Base-by-base conservation (phyloP, 2,329 filamentous ascomycete species). In the Alternaria panax region DNA sequence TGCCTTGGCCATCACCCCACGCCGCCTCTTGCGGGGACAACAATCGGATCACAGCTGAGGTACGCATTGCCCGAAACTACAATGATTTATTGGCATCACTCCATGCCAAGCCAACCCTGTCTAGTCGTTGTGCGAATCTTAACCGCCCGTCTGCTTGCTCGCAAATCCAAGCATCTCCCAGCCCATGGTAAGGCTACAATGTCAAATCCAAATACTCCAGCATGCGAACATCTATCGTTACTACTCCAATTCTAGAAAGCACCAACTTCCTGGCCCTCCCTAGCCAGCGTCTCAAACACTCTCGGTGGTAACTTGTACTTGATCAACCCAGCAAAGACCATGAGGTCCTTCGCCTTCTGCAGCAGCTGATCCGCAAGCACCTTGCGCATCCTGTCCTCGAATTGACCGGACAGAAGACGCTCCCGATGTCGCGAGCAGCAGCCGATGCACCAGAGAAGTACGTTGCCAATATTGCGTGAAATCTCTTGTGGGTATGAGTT, bases 401-500 rank as follows among this genome's bases (percentile, higher is more conserved):
- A 97, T 69, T 90, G 86, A 27, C 89, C 88, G 59, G 84, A 85
- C 56, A 86, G 85, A 62, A 88, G 83, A 69, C 91, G 89, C 63
- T 77, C 75, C 22, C 92, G 87, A 79, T 97, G 90, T 57, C 88
- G 86, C 50, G 90, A 89, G 79, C 93, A 96, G 80, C 91, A 93
- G 41, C 90, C 86, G 67, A 99, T 92, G 50, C 92, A 92, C 95
- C 95, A 98, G 81, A 97, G 90, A 64, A 99, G 86, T 63, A 98
- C 84, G 78, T 94, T 92, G 18, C 94, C 94, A 69, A 97, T 89
- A 72, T 95, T 96, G 75, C 92, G 89, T 3, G 93, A 90, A 40
- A 99, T 91, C 7, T 93, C 87, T 67, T 92, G 88, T 4, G 92
- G 87, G 40, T 96, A 85, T 2, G 86, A 84, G 16, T 92, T 87